Base-by-base conservation (phyloP, 768 basidiomycete genomes). In the Rhodotorula kratochvilovae region DNA sequence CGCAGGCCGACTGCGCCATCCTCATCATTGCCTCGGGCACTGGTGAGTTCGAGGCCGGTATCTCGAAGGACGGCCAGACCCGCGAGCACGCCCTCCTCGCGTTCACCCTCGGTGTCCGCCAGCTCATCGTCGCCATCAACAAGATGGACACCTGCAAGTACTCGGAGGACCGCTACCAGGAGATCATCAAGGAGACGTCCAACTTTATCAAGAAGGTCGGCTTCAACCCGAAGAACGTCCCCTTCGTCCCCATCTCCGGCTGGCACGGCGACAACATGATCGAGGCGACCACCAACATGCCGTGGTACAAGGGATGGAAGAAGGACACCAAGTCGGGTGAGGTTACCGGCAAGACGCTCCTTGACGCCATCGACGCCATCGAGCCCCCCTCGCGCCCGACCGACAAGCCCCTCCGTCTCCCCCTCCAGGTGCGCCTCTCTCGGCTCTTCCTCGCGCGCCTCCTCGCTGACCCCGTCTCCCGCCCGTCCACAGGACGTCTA, bases 181-280 rank as follows among this genome's bases (percentile, higher is more conserved):
- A 98, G 75, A 80, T 79, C 67, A 75, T 79, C 76, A 76, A 76
- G 72, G 78, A 79, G 71, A 76, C 77, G 43, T 79, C 78, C 70
- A 67, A 79, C 77, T 83, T 83, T 80, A 82, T 83, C 82, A 83
- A 83, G 81, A 83, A 83, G 82, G 95, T 97, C 81, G 95, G 95
- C 65, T 98, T 96, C 87, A 97, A 98, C 89, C 95, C 95, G 82
- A 97, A 96, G 87, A 82, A 88, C 67, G 93, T 99, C 76, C 87
- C 95, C 74, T 99, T 98, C 85, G 95, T 98, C 73, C 96, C 96
- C 80, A 99, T 99, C 84, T 99, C 96, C 74, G 96, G 96, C 79
- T 99, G 96, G 96, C 94, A 98, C 86, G 96, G 96, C 81, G 96
- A 99, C 88, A 99, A 99, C 90, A 99, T 99, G 95, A 86, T 99